A percentile compares a stretch with the other conserved stretches of the same genome.
Evolutionary conservation across 2,329 filamentous ascomycete genomes (phyloP).

Genomic region (Talaromyces rugulosus): DNA sequence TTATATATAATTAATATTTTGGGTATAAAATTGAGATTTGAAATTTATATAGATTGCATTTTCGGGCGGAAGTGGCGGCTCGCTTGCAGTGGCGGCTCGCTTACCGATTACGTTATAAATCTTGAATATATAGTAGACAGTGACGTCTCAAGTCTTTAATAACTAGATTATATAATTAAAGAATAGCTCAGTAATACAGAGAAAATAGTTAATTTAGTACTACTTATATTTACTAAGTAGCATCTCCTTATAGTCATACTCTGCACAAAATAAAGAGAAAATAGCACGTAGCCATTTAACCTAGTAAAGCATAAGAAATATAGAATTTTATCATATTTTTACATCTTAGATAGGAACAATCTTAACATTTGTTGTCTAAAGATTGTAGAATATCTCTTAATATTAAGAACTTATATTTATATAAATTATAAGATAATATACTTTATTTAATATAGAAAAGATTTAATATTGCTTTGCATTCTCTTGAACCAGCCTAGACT

Average conservation of each 20-base stretch:
- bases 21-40: no score
- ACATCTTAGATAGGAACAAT: conserved; percentile 16
- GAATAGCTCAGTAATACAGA: conserved; percentile 18
- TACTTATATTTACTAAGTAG: conserved; percentile 11
- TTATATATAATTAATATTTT: no score
- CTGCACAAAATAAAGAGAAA: not conserved
- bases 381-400: conserved; percentile 12
- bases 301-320: conserved; percentile 15
- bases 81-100: no score
- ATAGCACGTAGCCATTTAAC: conserved; percentile 10
- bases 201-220: conserved; percentile 16
- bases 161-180: conserved; percentile 14
- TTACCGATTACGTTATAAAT: no score
- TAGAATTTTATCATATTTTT: conserved; percentile 16
- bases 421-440: conserved; percentile 11
- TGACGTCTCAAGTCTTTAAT: conserved; percentile 16
- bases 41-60: no score
- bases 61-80: no score
- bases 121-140: conserved; percentile 13
- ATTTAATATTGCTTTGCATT: no score
- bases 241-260: conserved; percentile 1
- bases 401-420: conserved; percentile 15
- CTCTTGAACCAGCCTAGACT: no score
- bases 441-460: conserved; percentile 1
- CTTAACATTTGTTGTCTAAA: conserved; percentile 12